Percentiles rank a stretch among this genome's conserved stretches.
These are phyloP conservation scores for Botrytis porri DNA, from an alignment of 2,329 filamentous ascomycete species.

Conservation along the genomic window DNA sequence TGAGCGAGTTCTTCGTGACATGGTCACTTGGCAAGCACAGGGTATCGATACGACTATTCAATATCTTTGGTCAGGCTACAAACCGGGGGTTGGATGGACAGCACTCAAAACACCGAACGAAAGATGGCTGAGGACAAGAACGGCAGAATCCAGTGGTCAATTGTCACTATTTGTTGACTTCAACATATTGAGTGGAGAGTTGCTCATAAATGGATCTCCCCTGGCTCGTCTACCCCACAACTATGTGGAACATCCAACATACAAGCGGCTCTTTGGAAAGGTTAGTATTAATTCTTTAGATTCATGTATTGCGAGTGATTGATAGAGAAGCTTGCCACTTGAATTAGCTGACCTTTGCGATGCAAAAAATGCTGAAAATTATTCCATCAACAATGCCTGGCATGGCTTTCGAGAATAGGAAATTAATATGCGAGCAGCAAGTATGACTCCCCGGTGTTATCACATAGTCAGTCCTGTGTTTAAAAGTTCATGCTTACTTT, in stretches of 20 bases:
- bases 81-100: slow-evolving; percentile 31
- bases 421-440: slow-evolving; percentile 32
- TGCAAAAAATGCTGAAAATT: slow-evolving; percentile 22
- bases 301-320: too few relatives aligned
- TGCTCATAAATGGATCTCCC: slow-evolving; percentile 52
- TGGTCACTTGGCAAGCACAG: too few relatives aligned
- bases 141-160: slow-evolving; percentile 14
- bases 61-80: slow-evolving; percentile 36
- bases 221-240: slow-evolving; percentile 46
- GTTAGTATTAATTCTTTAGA: too few relatives aligned
- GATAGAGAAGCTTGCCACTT: too few relatives aligned
- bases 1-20: slow-evolving; percentile 26
- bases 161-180: slow-evolving; percentile 41
- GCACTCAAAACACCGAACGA: slow-evolving; percentile 31
- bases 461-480: too few relatives aligned
- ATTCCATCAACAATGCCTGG: slow-evolving; percentile 38
- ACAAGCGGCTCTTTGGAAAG: slow-evolving; percentile 26
- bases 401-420: slow-evolving; percentile 40
- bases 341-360: too few relatives aligned
- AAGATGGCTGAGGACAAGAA: slow-evolving; percentile 39
- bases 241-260: slow-evolving; percentile 41
- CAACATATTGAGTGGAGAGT: slow-evolving; percentile 50
- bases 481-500: not conserved
- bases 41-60: slow-evolving; percentile 32
- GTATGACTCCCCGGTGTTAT: too few relatives aligned